phyloP scores from a whole-genome alignment of 1,284 basidiomycete species.

The Vanrija pseudolonga region DNA sequence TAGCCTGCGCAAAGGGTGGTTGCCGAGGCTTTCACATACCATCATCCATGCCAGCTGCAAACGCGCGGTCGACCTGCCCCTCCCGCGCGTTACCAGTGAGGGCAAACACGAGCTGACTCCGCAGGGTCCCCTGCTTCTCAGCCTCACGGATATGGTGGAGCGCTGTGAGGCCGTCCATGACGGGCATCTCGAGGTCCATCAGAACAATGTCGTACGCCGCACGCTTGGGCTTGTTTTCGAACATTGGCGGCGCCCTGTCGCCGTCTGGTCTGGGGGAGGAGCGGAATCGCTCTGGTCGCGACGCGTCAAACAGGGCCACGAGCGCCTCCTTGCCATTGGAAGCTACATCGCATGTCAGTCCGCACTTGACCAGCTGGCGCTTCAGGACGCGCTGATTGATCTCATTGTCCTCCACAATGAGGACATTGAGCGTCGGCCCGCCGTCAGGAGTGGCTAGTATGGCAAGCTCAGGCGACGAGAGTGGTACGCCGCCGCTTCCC shows the following conservation, averaged over 20 bases:
- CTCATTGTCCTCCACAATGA: slow-evolving; percentile 41
- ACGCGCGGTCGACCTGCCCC: slow-evolving; percentile 25
- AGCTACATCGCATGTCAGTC: slow-evolving; percentile 33
- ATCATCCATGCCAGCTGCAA: slow-evolving; percentile 31
- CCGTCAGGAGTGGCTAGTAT: background rate
- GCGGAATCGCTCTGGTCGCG: background rate
- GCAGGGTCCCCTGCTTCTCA: slow-evolving; percentile 30
- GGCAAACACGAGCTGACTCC: slow-evolving; percentile 21
- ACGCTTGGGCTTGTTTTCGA: background rate
- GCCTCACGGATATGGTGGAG: slow-evolving; percentile 35
- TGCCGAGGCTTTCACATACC: slow-evolving; percentile 20
- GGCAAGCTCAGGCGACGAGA: too few species aligned
- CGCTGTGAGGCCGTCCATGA: slow-evolving; percentile 47
- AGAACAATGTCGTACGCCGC: slow-evolving; percentile 21
- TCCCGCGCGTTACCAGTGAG: slow-evolving; percentile 31
- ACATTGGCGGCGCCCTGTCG: too few species aligned
- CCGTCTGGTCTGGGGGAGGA: too few species aligned
- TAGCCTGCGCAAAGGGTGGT: background rate
- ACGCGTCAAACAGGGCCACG: slow-evolving; percentile 20
- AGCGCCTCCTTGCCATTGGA: slow-evolving; percentile 45
- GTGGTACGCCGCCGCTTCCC: too few species aligned
- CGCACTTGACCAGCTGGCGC: slow-evolving; percentile 40
- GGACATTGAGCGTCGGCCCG: slow-evolving; percentile 7
- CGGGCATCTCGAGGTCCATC: slow-evolving; percentile 36
- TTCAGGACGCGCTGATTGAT: slow-evolving; percentile 47